Evolutionary conservation across 805 yeast species (phyloP).

Genomic region (Lipomyces mesembrius): DNA sequence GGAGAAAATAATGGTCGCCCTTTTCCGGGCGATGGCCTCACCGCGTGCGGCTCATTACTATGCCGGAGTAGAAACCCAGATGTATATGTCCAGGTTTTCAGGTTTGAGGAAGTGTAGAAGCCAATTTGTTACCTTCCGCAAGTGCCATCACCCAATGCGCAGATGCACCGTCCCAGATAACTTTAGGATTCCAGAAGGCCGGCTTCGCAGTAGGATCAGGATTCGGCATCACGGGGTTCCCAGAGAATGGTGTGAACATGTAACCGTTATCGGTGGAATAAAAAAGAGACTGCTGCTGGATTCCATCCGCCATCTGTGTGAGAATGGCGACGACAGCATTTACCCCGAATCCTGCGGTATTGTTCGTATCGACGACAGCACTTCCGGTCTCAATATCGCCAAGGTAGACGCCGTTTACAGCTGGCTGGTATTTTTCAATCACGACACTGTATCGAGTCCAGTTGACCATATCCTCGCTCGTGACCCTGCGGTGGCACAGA

Average conservation of each 20-base stretch:
- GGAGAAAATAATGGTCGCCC: no score
- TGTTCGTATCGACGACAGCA: not conserved
- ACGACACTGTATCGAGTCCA: not conserved
- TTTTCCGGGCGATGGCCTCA: no score
- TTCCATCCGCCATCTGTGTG: not conserved
- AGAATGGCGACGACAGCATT: not conserved
- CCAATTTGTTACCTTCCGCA: not conserved
- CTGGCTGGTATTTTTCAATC: not conserved
- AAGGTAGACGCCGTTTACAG: not conserved
- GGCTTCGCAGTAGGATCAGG: not conserved
- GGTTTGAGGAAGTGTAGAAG: not conserved
- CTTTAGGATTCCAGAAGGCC: not conserved
- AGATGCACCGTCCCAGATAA: not conserved
- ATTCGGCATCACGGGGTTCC: not conserved
- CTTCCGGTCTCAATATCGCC: slow-evolving; percentile 2
- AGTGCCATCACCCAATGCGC: not conserved
- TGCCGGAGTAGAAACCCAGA: not conserved
- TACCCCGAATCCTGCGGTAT: not conserved
- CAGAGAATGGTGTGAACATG: not conserved
- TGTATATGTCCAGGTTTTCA: not conserved
- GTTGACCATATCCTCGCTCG: not conserved
- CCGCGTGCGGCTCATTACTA: no score
- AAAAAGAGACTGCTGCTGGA: slow-evolving; percentile 1
- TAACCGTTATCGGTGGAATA: not conserved
- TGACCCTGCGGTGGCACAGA: slow-evolving; percentile 1